These are phyloP conservation scores for Alternaria incomplexa DNA, from an alignment of 2,329 filamentous ascomycete genomes.

Conservation along the genomic window DNA sequence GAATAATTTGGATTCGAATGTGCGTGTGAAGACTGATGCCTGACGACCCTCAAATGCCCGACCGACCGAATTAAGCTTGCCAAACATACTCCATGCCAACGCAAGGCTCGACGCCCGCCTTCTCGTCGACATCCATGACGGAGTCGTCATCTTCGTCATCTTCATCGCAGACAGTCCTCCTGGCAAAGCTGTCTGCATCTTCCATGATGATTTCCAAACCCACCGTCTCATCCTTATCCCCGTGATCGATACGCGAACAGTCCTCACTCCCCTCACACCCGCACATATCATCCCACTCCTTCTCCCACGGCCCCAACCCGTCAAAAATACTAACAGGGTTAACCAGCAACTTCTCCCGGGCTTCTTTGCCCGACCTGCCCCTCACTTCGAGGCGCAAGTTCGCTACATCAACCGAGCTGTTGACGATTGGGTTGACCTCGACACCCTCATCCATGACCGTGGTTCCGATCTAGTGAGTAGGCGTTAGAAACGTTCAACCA, in stretches of 20 bases:
- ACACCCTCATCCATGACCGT: background rate
- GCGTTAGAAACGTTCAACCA: background rate
- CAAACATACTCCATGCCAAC: background rate
- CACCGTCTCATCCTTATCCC: background rate
- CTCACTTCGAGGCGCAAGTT: background rate
- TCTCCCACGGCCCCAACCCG: background rate
- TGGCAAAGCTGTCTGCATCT: background rate
- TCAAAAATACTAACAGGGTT: background rate
- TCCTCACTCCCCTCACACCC: background rate
- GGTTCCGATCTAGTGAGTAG: background rate
- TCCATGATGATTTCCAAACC: background rate
- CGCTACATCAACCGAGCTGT: background rate
- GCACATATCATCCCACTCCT: background rate
- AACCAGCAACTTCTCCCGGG: background rate
- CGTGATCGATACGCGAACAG: background rate
- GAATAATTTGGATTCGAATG: background rate
- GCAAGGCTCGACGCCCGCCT: background rate
- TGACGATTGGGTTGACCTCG: background rate
- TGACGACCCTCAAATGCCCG: background rate
- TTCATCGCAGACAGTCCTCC: background rate
- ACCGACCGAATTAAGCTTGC: background rate
- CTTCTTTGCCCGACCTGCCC: background rate
- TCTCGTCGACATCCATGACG: background rate
- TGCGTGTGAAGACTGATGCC: background rate
- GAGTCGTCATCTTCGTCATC: background rate